Evolutionary conservation across 345 rosid genomes (phyloP).

Genomic region (Hypericum androsaemum): DNA sequence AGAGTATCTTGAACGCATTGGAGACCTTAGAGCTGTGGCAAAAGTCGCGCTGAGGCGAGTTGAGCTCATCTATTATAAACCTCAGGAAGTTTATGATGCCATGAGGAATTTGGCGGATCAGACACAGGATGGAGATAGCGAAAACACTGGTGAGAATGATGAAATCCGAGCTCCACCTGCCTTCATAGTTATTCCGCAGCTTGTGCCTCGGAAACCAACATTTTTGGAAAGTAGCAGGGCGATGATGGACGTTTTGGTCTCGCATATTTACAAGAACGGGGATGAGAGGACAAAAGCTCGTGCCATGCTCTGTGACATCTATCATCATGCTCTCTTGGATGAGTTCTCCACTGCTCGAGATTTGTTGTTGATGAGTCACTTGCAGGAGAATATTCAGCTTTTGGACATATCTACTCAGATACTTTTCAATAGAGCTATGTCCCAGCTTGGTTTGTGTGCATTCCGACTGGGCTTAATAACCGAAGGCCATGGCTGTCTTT

Average conservation of each 20-base stretch:
- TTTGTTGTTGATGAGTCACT: constrained; percentile 83
- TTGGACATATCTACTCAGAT: constrained; percentile 93
- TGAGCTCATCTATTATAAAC: constrained; percentile 82
- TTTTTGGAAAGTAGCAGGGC: constrained; percentile 81
- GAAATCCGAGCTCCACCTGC: constrained; percentile 57
- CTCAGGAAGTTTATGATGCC: constrained; percentile 89
- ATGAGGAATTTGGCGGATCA: constrained; percentile 85
- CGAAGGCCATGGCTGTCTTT: constrained; percentile 84
- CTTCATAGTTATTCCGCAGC: constrained; percentile 66
- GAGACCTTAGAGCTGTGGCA: constrained; percentile 71
- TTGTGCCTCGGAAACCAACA: constrained; percentile 79
- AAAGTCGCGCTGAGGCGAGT: constrained; percentile 74
- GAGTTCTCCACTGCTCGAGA: constrained; percentile 73
- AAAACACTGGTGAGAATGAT: constrained; percentile 38
- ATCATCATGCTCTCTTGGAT: constrained; percentile 77
- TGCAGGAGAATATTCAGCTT: constrained; percentile 78
- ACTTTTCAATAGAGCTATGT: constrained; percentile 91
- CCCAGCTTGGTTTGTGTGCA: constrained; percentile 92
- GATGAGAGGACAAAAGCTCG: constrained; percentile 98
- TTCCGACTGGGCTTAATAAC: constrained; percentile 67
- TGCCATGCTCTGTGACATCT: constrained; percentile 94
- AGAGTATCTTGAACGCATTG: constrained; percentile 53
- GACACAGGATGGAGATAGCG: constrained; percentile 36
- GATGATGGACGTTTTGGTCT: constrained; percentile 76
- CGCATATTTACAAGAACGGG: constrained; percentile 78